phyloP scores from a whole-genome alignment of 345 rosid genomes.

The Camelina hispida region DNA sequence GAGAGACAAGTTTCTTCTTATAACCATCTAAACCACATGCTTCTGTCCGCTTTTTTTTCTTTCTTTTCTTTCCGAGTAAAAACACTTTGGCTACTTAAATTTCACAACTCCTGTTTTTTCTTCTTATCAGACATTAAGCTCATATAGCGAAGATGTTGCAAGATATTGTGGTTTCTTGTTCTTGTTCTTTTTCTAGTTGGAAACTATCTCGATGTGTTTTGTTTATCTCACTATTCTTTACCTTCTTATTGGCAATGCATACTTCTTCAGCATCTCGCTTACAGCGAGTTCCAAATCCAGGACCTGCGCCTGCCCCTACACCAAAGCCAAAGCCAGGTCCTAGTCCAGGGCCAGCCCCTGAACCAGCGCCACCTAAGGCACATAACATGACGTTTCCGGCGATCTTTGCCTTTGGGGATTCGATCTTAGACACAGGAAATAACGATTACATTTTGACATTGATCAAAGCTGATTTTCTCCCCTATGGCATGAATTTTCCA shows the following conservation, averaged over 20 bases:
- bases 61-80: background rate
- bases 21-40: conserved; percentile 40
- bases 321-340: conserved; percentile 12
- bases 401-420: conserved; percentile 57
- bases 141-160: conserved; percentile 21
- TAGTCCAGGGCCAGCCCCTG: background rate
- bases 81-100: conserved; percentile 8
- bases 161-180: conserved; percentile 20
- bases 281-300: conserved; percentile 1
- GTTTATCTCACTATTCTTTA: conserved; percentile 19
- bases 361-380: conserved; percentile 4
- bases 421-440: conserved; percentile 65
- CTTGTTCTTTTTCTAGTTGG: conserved; percentile 7
- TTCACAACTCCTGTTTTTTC: background rate
- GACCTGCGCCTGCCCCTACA: background rate
- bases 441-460: conserved; percentile 51
- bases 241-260: conserved; percentile 25
- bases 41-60: background rate
- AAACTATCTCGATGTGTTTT: conserved; percentile 30
- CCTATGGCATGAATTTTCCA: conserved; percentile 59
- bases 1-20: conserved; percentile 23
- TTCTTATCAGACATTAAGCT: conserved; percentile 3
- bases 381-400: conserved; percentile 48
- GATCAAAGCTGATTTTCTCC: conserved; percentile 54
- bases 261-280: conserved; percentile 32